Conservation (phyloP, 2,329 filamentous ascomycete species). For the Ophiognomonia clavigignenti-juglandacearum region DNA sequence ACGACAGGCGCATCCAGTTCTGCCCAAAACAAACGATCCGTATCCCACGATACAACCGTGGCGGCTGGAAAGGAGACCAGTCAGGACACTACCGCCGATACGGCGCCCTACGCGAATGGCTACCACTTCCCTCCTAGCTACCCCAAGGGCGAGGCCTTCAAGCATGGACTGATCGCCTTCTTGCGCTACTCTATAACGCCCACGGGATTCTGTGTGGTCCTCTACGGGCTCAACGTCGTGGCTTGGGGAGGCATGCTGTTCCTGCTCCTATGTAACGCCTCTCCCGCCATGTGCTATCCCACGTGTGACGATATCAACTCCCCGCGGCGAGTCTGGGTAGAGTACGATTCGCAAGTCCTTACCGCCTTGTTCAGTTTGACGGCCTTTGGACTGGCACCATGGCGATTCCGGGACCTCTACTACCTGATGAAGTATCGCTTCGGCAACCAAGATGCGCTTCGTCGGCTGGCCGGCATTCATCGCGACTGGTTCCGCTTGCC, state of each 20-base stretch:
- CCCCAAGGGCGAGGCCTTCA: conserved; percentile 53
- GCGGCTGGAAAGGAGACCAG: conserved; percentile 21
- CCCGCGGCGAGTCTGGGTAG: conserved; percentile 77
- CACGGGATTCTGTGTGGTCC: conserved; percentile 68
- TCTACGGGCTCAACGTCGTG: conserved; percentile 79
- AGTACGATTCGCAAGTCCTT: conserved; percentile 77
- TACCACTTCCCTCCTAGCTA: conserved; percentile 62
- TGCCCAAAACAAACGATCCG: conserved; percentile 1
- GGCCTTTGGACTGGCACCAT: conserved; percentile 77
- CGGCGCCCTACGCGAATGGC: conserved; percentile 52
- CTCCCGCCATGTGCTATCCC: conserved; percentile 67
- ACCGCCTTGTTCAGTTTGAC: conserved; percentile 85
- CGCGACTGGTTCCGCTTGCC: conserved; percentile 69
- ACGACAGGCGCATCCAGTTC: neutral
- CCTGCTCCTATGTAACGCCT: conserved; percentile 71
- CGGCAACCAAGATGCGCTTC: conserved; percentile 49
- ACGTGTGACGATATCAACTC: conserved; percentile 69
- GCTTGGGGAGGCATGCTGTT: conserved; percentile 93
- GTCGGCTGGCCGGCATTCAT: conserved; percentile 69
- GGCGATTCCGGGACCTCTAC: conserved; percentile 77
- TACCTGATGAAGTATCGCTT: conserved; percentile 64
- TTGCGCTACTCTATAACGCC: conserved; percentile 72
- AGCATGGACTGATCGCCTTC: conserved; percentile 55
- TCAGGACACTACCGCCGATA: conserved; percentile 19
- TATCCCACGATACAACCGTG: conserved; percentile 22